Evolutionary conservation across 1,284 basidiomycete species (phyloP).

Genomic region (Ceratobasidium sp.): DNA sequence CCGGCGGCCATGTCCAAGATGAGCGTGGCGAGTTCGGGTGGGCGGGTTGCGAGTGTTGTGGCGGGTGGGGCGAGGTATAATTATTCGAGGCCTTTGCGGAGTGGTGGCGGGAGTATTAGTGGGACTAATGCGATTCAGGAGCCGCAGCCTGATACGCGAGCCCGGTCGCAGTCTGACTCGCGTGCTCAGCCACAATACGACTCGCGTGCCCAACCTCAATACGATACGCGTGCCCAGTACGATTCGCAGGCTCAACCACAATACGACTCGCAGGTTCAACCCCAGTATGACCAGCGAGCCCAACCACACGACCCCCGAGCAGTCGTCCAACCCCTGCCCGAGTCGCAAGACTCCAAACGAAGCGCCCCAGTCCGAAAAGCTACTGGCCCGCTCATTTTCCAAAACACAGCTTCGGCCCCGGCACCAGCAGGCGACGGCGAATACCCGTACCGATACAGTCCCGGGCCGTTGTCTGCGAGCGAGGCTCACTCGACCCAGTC

Average conservation of each 20-base stretch:
- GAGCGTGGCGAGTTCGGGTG: background rate
- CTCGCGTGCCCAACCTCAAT: no score
- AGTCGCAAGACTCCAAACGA: background rate
- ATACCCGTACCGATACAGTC: background rate
- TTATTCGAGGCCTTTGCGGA: slow-evolving; percentile 29
- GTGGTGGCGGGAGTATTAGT: slow-evolving; percentile 24
- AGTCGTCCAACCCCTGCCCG: no score
- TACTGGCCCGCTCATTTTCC: slow-evolving; percentile 31
- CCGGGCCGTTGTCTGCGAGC: no score
- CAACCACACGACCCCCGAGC: background rate
- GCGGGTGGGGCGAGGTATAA: slow-evolving; percentile 24
- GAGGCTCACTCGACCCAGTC: background rate
- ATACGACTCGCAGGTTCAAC: no score
- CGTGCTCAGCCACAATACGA: no score
- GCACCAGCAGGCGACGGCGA: background rate
- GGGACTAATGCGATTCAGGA: background rate
- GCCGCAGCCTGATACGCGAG: background rate
- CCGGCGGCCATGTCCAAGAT: background rate
- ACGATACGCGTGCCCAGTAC: no score
- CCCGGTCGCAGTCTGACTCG: background rate
- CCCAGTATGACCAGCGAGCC: background rate
- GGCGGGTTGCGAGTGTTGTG: slow-evolving; percentile 14
- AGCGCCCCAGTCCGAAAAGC: slow-evolving; percentile 22
- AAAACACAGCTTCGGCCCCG: background rate
- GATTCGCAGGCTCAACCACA: no score